phyloP scores from a whole-genome alignment of 176 grass and related monocot genomes.

The Aegilops longissima region DNA sequence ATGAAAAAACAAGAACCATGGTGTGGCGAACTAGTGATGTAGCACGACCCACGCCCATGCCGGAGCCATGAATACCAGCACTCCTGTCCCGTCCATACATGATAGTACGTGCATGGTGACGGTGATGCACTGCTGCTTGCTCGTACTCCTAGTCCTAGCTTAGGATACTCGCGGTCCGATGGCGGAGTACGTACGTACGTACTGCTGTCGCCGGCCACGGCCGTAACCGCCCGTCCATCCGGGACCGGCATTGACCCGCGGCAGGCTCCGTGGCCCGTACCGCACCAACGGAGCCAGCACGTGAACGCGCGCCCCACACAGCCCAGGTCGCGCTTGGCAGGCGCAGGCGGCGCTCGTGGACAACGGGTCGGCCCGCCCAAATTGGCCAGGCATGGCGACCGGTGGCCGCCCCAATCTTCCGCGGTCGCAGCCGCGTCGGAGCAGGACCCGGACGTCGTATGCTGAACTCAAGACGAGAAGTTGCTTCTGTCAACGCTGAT shows the following conservation, averaged over 20 bases:
- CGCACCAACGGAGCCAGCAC: neutral
- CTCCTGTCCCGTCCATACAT: too few relatives aligned
- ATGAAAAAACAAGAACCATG: too few relatives aligned
- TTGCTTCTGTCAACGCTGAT: neutral
- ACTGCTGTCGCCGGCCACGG: neutral
- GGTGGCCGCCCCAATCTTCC: neutral
- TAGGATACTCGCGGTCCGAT: neutral
- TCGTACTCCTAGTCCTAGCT: too few relatives aligned
- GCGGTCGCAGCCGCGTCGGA: neutral
- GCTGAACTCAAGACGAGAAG: neutral
- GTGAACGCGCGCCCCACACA: neutral
- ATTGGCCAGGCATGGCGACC: neutral
- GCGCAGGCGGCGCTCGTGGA: too few relatives aligned
- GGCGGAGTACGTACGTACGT: neutral
- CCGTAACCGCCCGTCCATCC: neutral
- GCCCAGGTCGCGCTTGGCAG: slow-evolving; percentile 17
- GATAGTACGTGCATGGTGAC: too few relatives aligned
- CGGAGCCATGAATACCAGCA: too few relatives aligned
- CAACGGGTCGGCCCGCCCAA: neutral
- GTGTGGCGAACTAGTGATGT: too few relatives aligned
- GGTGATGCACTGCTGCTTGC: too few relatives aligned
- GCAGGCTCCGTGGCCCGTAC: neutral
- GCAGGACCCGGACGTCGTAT: too few relatives aligned
- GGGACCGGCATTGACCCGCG: neutral
- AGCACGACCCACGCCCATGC: too few relatives aligned